Percentiles rank a stretch among this genome's conserved stretches.
Conservation (phyloP, 495 filamentous ascomycete species). For the Acidiella bohemica region DNA sequence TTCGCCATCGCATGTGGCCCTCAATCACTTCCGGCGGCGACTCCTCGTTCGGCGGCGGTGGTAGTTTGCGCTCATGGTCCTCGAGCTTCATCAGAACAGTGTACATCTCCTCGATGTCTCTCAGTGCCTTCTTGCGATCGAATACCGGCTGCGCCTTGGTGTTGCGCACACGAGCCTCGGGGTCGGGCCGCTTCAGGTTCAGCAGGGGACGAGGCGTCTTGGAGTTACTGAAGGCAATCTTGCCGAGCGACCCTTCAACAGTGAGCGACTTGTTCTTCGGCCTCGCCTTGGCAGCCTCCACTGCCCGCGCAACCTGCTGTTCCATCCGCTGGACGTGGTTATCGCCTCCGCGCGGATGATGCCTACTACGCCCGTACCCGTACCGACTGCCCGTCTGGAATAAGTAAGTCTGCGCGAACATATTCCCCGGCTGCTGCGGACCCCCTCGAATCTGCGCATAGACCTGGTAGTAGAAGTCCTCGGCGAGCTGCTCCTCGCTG, state of each 20-base stretch:
- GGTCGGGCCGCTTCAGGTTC: slow-evolving; percentile 86
- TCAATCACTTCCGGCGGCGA: slow-evolving; percentile 49
- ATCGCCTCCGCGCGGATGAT: slow-evolving; percentile 65
- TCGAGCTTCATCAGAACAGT: slow-evolving; percentile 80
- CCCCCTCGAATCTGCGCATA: slow-evolving; percentile 90
- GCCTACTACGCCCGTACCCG: slow-evolving; percentile 50
- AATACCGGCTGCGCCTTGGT: slow-evolving; percentile 28
- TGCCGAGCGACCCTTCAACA: slow-evolving; percentile 93
- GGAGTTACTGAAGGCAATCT: slow-evolving; percentile 97
- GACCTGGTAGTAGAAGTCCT: slow-evolving; percentile 99
- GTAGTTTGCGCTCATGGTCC: slow-evolving; percentile 82
- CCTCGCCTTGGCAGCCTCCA: slow-evolving; percentile 90
- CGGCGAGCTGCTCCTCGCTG: slow-evolving; percentile 62
- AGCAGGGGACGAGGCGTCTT: slow-evolving; percentile 90
- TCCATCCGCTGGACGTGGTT: slow-evolving; percentile 99
- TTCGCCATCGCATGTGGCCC: slow-evolving; percentile 56
- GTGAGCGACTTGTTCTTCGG: slow-evolving; percentile 98
- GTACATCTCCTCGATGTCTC: slow-evolving; percentile 79
- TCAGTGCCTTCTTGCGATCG: slow-evolving; percentile 70
- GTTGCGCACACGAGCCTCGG: slow-evolving; percentile 35
- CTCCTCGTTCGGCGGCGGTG: slow-evolving; percentile 49
- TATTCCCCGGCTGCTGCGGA: slow-evolving; percentile 73
- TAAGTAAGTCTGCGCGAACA: slow-evolving; percentile 95
- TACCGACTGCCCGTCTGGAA: slow-evolving; percentile 77
- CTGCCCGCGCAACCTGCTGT: slow-evolving; percentile 92